Base-by-base conservation (phyloP, 2,329 filamentous ascomycete genomes). In the Amphichorda felina region DNA sequence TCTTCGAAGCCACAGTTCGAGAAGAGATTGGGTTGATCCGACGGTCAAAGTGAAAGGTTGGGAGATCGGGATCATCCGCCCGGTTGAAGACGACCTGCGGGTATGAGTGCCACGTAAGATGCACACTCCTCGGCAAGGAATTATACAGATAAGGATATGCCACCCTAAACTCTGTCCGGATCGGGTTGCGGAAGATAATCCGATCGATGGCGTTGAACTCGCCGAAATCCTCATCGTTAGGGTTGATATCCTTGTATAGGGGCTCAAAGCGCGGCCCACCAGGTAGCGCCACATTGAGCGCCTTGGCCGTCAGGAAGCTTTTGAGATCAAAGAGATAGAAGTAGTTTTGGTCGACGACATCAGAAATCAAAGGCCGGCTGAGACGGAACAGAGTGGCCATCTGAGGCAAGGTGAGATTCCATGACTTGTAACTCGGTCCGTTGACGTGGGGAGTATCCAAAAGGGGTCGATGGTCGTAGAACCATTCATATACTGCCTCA, bases 161-260 rank as follows among this genome's bases (percentile, higher is more conserved):
- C 30, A 98, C 91, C 31, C 89, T 79, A 51, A 93, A 95, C 60
- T 98, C 91, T 8, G 89, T 98, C 46, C 89, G 79, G 44, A 96
- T 93, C 1, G 89, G 88, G 32, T 83, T 81, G 44, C 91, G 82
- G 70, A 98, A 98, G 46, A 98, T 98, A 60, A 98, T 98, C 47
- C 93, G 85, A 52, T 98, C 91, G 49, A 98, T 98, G 24, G 91
- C 91, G 53, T 98, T 98, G 70, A 98, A 98, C 59, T 98, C 91
- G 59, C 91, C 91, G 60, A 98, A 98, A 53, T 98, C 91, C 57
- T 98, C 91, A 47, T 96, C 89, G 49, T 98, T 98, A 2, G 91
- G 91, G 56, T 98, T 88, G 41, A 98, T 88, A 49, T 98, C 91
- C 61, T 98, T 98, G 68, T 95, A 98, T 15, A 98, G 59, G 17